Conservation (phyloP, 805 yeast species). For the Schizosaccharomyces pombe region ASM294v3 CU329670.1:4041001-4041500, state of each 20-base stretch:
- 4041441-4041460: conserved; percentile 20
- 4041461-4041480: conserved; percentile 22
- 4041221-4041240: conserved; percentile 43
- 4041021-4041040: conserved; percentile 51
- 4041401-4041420: conserved; percentile 46
- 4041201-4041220: conserved; percentile 64
- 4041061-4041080: conserved; percentile 22
- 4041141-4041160: conserved; percentile 9
- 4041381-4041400: conserved; percentile 52
- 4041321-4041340: conserved; percentile 49
- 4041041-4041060: conserved; percentile 25
- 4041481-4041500: conserved; percentile 56
- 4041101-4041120: conserved; percentile 66
- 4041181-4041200: conserved; percentile 52
- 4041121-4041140: conserved; percentile 21
- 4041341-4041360: conserved; percentile 44
- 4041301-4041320: conserved; percentile 29
- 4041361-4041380: conserved; percentile 57
- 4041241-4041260: conserved; percentile 28
- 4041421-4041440: conserved; percentile 45
- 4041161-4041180: conserved; percentile 16
- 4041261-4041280: conserved; percentile 50
- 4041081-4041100: conserved; percentile 51
- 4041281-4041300: conserved; percentile 28
- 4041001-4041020: conserved; percentile 51